Conservation (phyloP, 108 stramenopile genomes). For the Craspedostauros australis region DNA sequence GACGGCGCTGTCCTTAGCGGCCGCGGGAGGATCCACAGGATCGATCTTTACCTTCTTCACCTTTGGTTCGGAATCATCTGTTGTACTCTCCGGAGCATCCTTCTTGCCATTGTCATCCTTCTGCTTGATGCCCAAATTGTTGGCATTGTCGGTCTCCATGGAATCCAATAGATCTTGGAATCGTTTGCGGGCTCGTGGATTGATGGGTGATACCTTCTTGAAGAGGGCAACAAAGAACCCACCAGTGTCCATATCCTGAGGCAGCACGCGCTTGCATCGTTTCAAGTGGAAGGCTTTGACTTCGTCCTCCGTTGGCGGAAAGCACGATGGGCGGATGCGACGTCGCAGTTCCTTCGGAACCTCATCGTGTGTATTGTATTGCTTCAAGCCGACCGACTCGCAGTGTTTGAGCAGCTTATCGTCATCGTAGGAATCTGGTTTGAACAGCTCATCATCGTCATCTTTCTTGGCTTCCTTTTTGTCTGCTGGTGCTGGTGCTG, state of each 20-base stretch:
- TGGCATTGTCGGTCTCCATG: not conserved
- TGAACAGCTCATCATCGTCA: slow-evolving; percentile 10
- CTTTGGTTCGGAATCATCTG: slow-evolving; percentile 5
- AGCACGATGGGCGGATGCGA: slow-evolving; percentile 53
- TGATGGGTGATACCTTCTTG: slow-evolving; percentile 74
- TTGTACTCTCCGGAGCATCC: slow-evolving; percentile 6
- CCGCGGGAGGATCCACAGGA: not conserved
- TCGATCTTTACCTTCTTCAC: slow-evolving; percentile 16
- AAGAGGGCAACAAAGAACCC: slow-evolving; percentile 97
- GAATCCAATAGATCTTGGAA: slow-evolving; percentile 16
- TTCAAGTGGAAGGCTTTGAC: slow-evolving; percentile 67
- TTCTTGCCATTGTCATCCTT: slow-evolving; percentile 5
- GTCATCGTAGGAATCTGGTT: slow-evolving; percentile 58
- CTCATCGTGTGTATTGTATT: slow-evolving; percentile 57
- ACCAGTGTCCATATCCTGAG: slow-evolving; percentile 97
- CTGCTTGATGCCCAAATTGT: slow-evolving; percentile 1
- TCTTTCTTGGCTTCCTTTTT: not conserved
- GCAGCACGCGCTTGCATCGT: slow-evolving; percentile 88
- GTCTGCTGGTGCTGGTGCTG: too few relatives aligned
- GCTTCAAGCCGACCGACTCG: slow-evolving; percentile 43
- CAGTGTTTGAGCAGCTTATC: slow-evolving; percentile 44
- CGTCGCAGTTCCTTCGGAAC: slow-evolving; percentile 55
- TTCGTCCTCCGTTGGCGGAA: slow-evolving; percentile 85
- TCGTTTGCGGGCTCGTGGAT: slow-evolving; percentile 14
- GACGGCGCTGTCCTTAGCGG: slow-evolving; percentile 11